phyloP scores from a whole-genome alignment of 2,329 filamentous ascomycete species.

The Lithohypha guttulata region DNA sequence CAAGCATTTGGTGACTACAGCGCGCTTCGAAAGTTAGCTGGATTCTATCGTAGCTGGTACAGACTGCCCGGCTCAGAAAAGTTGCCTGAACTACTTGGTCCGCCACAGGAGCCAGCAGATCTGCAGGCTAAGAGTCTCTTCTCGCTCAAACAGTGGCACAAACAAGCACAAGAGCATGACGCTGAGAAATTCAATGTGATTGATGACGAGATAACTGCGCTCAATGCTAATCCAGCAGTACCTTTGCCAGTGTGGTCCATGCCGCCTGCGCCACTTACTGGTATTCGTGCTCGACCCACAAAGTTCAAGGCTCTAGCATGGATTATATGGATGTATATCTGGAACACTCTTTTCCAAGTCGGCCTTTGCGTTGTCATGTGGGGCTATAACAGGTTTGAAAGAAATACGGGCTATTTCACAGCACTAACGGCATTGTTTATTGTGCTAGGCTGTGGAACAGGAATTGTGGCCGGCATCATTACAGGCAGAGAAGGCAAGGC shows the following conservation, averaged over 20 bases:
- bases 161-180: background rate
- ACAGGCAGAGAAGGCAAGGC: slow-evolving; percentile 61
- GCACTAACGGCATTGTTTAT: slow-evolving; percentile 77
- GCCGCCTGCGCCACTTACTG: slow-evolving; percentile 59
- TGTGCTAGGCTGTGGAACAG: slow-evolving; percentile 59
- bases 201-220: slow-evolving; percentile 43
- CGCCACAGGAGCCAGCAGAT: slow-evolving; percentile 15
- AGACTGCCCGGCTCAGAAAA: slow-evolving; percentile 56
- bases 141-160: background rate
- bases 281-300: slow-evolving; percentile 56
- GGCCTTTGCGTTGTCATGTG: slow-evolving; percentile 73
- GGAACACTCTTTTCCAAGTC: slow-evolving; percentile 68
- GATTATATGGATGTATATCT: slow-evolving; percentile 66
- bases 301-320: slow-evolving; percentile 66
- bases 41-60: slow-evolving; percentile 66
- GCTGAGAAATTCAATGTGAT: slow-evolving; percentile 7
- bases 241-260: slow-evolving; percentile 55
- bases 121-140: slow-evolving; percentile 1
- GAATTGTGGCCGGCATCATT: slow-evolving; percentile 56
- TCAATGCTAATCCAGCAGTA: slow-evolving; percentile 41
- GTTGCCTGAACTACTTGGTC: slow-evolving; percentile 33
- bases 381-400: slow-evolving; percentile 59
- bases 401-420: slow-evolving; percentile 43
- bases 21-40: slow-evolving; percentile 58
- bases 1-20: slow-evolving; percentile 43